phyloP scores from a whole-genome alignment of 2,329 filamentous ascomycete genomes.

The Ophiocordyceps camponoti-saundersi region DNA sequence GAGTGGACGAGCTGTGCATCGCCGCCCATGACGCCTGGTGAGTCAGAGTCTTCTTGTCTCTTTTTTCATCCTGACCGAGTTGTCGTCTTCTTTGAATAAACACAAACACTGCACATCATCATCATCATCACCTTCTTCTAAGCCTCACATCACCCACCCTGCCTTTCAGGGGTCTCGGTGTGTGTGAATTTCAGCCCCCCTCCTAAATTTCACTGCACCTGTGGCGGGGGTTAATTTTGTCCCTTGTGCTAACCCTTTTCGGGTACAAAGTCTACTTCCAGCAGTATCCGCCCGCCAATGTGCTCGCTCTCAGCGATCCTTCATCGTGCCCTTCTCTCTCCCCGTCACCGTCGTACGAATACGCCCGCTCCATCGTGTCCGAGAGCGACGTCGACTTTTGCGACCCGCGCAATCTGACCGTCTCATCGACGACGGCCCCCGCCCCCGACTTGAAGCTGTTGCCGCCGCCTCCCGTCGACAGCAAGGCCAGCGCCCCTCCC shows the following conservation, averaged over 20 bases:
- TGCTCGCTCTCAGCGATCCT: conserved; percentile 54
- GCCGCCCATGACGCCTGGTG: conserved; percentile 83
- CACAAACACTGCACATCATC: background rate
- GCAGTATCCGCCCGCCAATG: conserved; percentile 24
- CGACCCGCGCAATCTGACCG: conserved; percentile 78
- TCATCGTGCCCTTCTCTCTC: conserved; percentile 75
- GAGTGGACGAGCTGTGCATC: conserved; percentile 67
- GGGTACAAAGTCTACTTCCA: conserved; percentile 25
- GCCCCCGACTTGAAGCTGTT: conserved; percentile 45
- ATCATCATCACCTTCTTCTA: background rate
- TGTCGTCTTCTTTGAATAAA: conserved; percentile 3
- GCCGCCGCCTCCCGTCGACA: background rate
- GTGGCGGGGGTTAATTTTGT: background rate
- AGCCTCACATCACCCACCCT: too few species aligned
- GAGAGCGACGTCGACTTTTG: conserved; percentile 72
- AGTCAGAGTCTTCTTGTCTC: conserved; percentile 21
- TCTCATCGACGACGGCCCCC: conserved; percentile 32
- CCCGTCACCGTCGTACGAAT: conserved; percentile 61
- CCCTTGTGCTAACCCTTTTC: conserved; percentile 17
- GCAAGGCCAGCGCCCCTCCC: conserved; percentile 10
- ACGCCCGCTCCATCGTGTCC: conserved; percentile 49
- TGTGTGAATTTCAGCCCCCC: too few species aligned
- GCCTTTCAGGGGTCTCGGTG: too few species aligned
- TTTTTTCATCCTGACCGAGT: conserved; percentile 5
- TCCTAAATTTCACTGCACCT: too few species aligned